A percentile compares a stretch with the other conserved stretches of the same genome.
These are phyloP conservation scores for Penicillium taxi DNA, from an alignment of 495 filamentous ascomycete genomes.

Conservation along the genomic window DNA sequence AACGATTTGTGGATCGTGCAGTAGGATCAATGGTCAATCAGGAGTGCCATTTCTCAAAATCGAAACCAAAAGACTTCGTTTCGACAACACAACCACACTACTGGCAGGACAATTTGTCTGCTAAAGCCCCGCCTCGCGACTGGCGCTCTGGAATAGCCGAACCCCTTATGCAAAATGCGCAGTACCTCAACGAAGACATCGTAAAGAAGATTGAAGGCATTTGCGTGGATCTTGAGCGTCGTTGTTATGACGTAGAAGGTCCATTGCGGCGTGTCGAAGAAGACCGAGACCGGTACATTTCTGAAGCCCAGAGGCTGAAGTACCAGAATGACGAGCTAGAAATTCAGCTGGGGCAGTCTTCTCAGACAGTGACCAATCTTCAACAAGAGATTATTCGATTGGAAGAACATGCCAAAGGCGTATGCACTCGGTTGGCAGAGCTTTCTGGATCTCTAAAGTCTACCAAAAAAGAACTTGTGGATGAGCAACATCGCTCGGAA, in stretches of 20 bases:
- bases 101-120: constrained; percentile 4
- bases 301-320: constrained; percentile 21
- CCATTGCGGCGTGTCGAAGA: constrained; percentile 40
- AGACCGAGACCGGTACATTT: constrained; percentile 31
- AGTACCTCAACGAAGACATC: constrained; percentile 30
- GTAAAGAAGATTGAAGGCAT: constrained; percentile 42
- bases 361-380: constrained; percentile 15
- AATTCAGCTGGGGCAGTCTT: constrained; percentile 17
- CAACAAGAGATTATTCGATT: constrained; percentile 24
- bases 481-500: constrained; percentile 19
- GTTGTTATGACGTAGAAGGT: constrained; percentile 43
- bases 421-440: constrained; percentile 18
- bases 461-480: background rate
- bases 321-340: constrained; percentile 22
- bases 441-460: constrained; percentile 14
- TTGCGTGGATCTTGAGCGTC: constrained; percentile 48
- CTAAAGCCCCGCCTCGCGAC: constrained; percentile 20
- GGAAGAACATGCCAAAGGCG: constrained; percentile 21
- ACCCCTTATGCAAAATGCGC: constrained; percentile 27
- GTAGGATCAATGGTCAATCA: constrained; percentile 4
- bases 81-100: constrained; percentile 6
- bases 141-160: constrained; percentile 39
- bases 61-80: constrained; percentile 9
- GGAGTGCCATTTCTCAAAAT: constrained; percentile 15
- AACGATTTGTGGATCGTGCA: constrained; percentile 11